Base-by-base conservation (phyloP, 768 basidiomycete genomes). In the Daedaleopsis sinensis region DNA sequence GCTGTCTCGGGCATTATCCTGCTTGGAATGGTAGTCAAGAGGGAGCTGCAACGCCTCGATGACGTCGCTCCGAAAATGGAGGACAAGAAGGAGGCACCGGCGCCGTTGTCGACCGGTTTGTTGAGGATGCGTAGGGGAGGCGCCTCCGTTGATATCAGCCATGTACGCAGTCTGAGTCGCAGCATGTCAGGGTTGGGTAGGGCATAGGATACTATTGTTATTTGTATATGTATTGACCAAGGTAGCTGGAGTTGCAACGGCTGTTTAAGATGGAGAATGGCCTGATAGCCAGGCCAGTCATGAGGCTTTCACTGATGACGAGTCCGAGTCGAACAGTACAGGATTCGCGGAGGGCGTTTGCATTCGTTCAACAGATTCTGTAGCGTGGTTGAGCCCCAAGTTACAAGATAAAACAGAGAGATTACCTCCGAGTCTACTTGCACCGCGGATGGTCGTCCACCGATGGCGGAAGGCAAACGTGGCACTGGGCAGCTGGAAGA, bases 1-100 rank as follows among this genome's bases (percentile, higher is more conserved):
- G 74, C 76, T 9, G 68, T 77, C 1, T 80, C 78, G 11, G 73
- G 74, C 16, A 70, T 82, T 32, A 55, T 69, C n/a, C 72, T 85
- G 1, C 71, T 84, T 27, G 69, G 80, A 36, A 75, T 78, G 15
- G 60, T 82, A 23, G 74, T 78, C 15, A 71, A 74, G n/a, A 77
- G 76, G 37, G 83, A 84, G 51, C 64, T 73, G 23, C 32, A 59
- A n/a, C 38, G 55, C 11, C n/a, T 56, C 12, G 62, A 65, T 2
- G 52, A 42, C 6, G 39, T 10, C 8, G 42, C 52, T 9, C 35
- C 24, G 1, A 52, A 35, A 27, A 38, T 19, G 13, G 61, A 62
- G 8, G 58, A 47, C 16, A 42, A 50, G 21, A 68, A 69, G 18
- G 65, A 62, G 55, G 56, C 62, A 2, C 67, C 60, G 9, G 67